phyloP scores from a whole-genome alignment of 306 rosid species.

The Rubus parviflorus region DNA sequence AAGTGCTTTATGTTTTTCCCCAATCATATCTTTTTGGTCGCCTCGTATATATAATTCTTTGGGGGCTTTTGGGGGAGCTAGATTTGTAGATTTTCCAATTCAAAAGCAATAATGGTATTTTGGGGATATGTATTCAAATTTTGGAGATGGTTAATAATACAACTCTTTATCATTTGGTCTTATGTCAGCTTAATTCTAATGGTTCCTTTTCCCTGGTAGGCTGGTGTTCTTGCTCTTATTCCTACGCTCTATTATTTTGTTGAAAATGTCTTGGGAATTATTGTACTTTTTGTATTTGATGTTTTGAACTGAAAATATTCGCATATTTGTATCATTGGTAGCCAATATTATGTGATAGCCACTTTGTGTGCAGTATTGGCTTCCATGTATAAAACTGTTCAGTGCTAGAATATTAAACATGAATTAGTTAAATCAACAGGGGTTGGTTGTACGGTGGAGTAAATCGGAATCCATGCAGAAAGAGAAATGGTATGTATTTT shows the following conservation, averaged over 20 bases:
- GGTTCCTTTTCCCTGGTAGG: not conserved
- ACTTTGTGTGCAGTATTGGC: not conserved
- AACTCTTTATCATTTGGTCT: not conserved
- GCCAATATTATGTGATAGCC: not conserved
- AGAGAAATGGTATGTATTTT: not conserved
- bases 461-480: not conserved
- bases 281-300: not conserved
- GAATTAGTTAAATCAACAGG: not conserved
- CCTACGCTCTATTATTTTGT: not conserved
- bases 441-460: not conserved
- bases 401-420: not conserved
- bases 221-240: not conserved
- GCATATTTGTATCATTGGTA: not conserved
- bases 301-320: not conserved
- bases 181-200: not conserved
- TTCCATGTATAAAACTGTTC: not conserved
- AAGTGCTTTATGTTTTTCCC: not conserved
- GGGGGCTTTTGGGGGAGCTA: slow-evolving; percentile 37
- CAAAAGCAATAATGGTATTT: slow-evolving; percentile 30
- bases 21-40: slow-evolving; percentile 10
- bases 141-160: slow-evolving; percentile 32
- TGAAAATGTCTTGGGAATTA: not conserved
- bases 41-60: slow-evolving; percentile 47
- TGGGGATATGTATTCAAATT: slow-evolving; percentile 28
- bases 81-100: slow-evolving; percentile 43